Base-by-base conservation (phyloP, 139 green algal species). In the Asterochloris sp. region DNA sequence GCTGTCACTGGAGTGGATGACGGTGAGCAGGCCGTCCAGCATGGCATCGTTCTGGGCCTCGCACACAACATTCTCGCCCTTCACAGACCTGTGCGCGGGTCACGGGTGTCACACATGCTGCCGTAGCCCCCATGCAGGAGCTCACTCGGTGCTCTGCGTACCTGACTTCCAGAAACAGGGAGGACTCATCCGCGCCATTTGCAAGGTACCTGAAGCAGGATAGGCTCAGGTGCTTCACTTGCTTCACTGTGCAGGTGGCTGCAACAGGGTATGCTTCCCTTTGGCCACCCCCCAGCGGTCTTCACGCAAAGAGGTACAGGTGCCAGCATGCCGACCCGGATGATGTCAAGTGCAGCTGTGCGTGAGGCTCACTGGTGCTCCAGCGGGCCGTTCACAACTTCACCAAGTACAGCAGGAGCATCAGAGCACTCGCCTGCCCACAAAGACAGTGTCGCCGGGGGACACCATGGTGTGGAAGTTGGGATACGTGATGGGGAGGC, bases 21-120 rank as follows among this genome's bases (percentile, higher is more conserved):
- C 79, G 24, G 89, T 97, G 12, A 98, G 91, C 83, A 96, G 84
- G 12, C 94, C 95, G 81, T 94, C 91, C 81, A 98, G 86, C 61
- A 78, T n/a, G 27, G 83, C 83, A 78, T 85, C 89, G 86, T 97
- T 97, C 76, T 91, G 84, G 27, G 89, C 88, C 26, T 83, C 82
- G 88, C 94, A 97, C 23, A 84, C 61, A 0, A 95, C 85, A 38
- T 83, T 84, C 23, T 86, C 73, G 47, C 83, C 83, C 19, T 80
- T 62, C 23, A 80, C 76, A 28, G 76, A 68, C 10, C 38, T 54
- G 38, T 54, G 38, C 38, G 38, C 6, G 38, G 61, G 63, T 78
- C 28, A 29, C n/a, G 17, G 74, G 47, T 63, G 54, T 23, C 66
- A 11, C 21, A 54, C 74, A 13, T 82, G 38, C 38, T 74, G 12